Conservation (phyloP, 306 rosid species). For the Malus sieversii region DNA sequence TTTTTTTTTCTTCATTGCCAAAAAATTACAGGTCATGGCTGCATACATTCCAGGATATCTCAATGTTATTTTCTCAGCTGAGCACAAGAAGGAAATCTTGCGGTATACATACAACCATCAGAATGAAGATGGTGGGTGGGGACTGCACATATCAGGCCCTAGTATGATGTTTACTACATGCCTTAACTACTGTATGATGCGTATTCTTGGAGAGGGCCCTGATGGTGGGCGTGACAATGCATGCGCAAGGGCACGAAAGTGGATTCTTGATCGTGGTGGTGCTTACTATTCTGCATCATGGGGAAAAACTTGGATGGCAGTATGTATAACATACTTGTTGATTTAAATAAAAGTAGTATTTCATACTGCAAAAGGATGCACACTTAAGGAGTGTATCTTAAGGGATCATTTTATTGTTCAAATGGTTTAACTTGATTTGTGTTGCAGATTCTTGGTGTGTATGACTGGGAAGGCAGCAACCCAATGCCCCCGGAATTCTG, state of each 20-base stretch:
- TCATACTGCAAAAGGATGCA: not conserved
- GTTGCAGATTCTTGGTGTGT: constrained; percentile 48
- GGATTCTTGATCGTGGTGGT: constrained; percentile 69
- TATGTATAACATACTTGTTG: not conserved
- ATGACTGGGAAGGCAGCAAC: constrained; percentile 58
- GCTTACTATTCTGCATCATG: constrained; percentile 54
- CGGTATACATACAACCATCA: constrained; percentile 34
- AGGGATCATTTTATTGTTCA: not conserved
- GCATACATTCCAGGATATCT: constrained; percentile 49
- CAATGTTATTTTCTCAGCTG: not conserved
- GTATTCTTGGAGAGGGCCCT: constrained; percentile 66
- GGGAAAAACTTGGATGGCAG: constrained; percentile 86
- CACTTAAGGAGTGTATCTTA: not conserved
- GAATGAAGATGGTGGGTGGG: constrained; percentile 82
- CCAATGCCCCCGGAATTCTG: constrained; percentile 80
- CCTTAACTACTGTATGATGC: constrained; percentile 53
- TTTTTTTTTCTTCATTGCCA: not conserved
- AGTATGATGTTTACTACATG: constrained; percentile 67
- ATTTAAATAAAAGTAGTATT: too few species aligned
- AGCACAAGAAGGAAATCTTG: not conserved
- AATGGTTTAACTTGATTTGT: not conserved
- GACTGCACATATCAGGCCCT: constrained; percentile 65
- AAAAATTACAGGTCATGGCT: constrained; percentile 46
- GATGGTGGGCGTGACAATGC: constrained; percentile 53
- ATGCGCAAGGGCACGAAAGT: constrained; percentile 49